A percentile compares a stretch with the other conserved stretches of the same genome.
Conservation (phyloP, 2,329 filamentous ascomycete genomes). For the Exophiala calicioides region DNA sequence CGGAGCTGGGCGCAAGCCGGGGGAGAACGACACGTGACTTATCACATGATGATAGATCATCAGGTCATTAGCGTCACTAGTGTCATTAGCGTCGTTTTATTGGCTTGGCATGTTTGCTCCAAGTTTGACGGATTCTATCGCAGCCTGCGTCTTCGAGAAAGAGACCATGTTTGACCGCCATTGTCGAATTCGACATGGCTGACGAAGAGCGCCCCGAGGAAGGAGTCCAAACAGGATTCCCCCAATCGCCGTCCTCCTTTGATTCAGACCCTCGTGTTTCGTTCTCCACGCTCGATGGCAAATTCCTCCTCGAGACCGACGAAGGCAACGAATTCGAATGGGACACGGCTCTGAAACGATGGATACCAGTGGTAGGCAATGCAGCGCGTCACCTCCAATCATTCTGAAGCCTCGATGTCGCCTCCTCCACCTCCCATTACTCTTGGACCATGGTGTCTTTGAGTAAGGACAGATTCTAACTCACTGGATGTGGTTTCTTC, state of each 20-base stretch:
- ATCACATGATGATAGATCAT: too few relatives aligned
- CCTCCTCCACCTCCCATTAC: constrained; percentile 16
- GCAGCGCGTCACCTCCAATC: constrained; percentile 18
- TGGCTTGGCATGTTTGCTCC: too few relatives aligned
- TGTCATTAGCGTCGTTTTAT: too few relatives aligned
- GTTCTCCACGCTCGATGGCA: constrained; percentile 78
- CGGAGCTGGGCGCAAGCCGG: too few relatives aligned
- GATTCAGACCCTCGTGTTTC: constrained; percentile 79
- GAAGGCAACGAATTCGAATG: constrained; percentile 85
- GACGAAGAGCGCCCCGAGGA: constrained; percentile 18
- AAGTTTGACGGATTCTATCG: too few relatives aligned
- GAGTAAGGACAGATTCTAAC: constrained; percentile 28
- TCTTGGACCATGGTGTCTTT: constrained; percentile 19
- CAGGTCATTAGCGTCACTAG: too few relatives aligned
- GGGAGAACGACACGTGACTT: too few relatives aligned
- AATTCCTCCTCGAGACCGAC: constrained; percentile 80
- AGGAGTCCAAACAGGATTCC: constrained; percentile 41
- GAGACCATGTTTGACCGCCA: too few relatives aligned
- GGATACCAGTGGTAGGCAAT: constrained; percentile 65
- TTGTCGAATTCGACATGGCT: too few relatives aligned
- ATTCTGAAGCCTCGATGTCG: constrained; percentile 11
- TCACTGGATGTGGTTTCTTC: constrained; percentile 19
- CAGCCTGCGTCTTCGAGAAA: too few relatives aligned
- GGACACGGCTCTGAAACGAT: constrained; percentile 68
- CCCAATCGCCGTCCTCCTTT: constrained; percentile 65